phyloP scores from a whole-genome alignment of 108 stramenopile species.

The Ochromonas danica region DNA sequence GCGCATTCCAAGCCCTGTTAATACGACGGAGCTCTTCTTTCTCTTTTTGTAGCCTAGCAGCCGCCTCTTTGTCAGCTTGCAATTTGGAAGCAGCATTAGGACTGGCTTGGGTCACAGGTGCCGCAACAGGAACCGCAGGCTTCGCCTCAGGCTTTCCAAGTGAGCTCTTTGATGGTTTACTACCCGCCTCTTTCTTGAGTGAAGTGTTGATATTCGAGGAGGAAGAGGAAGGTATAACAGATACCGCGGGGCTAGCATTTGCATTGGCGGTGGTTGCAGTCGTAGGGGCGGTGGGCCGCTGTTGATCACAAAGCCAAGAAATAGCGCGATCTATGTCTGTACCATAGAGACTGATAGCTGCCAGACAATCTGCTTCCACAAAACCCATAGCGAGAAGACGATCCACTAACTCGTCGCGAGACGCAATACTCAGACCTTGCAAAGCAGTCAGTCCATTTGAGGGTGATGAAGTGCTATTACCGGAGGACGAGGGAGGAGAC shows the following conservation, averaged over 20 bases:
- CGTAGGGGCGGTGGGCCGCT: not conserved
- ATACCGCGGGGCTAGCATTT: not conserved
- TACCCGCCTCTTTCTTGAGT: not conserved
- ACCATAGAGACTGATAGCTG: constrained; percentile 11
- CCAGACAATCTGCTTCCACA: constrained; percentile 26
- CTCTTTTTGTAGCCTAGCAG: not conserved
- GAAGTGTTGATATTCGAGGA: not conserved
- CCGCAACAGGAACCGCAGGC: too few relatives aligned
- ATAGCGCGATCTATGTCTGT: constrained; percentile 22
- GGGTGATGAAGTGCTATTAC: not conserved
- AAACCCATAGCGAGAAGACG: constrained; percentile 29
- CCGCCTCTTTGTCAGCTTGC: too few relatives aligned
- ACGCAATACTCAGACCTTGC: not conserved
- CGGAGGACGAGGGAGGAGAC: not conserved
- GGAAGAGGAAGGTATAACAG: not conserved
- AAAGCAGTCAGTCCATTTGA: not conserved
- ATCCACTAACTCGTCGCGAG: constrained; percentile 25
- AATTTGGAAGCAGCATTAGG: not conserved
- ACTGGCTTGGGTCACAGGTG: not conserved
- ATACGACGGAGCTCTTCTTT: constrained; percentile 7
- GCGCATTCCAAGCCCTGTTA: constrained; percentile 19
- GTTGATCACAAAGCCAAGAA: constrained; percentile 32
- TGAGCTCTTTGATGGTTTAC: too few relatives aligned
- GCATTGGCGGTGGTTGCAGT: not conserved
- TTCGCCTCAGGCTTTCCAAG: too few relatives aligned